phyloP scores from a whole-genome alignment of 148 eudicot species.

The Rhododendron kiyosumense region DNA sequence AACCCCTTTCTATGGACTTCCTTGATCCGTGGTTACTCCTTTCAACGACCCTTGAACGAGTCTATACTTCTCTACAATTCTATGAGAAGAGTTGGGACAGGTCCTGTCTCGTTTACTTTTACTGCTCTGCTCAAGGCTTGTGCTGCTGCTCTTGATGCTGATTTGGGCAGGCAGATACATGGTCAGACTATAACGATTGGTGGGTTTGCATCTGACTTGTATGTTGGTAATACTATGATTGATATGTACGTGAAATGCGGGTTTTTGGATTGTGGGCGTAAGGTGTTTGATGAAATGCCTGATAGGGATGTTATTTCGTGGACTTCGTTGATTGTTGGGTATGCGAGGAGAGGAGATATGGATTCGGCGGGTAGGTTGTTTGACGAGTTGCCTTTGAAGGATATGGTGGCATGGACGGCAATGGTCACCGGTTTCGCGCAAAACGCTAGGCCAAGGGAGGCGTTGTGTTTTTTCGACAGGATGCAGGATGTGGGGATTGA shows the following conservation, averaged over 20 bases:
- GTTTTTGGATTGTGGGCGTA: constrained; percentile 33
- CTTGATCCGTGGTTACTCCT: constrained; percentile 40
- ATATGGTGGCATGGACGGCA: constrained; percentile 42
- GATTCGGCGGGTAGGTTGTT: constrained; percentile 40
- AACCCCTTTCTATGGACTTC: constrained; percentile 51
- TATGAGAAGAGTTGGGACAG: constrained; percentile 34
- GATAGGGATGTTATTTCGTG: constrained; percentile 38
- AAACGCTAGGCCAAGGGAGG: constrained; percentile 47
- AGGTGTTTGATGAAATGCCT: constrained; percentile 60
- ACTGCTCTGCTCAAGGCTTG: constrained; percentile 42
- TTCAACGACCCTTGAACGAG: constrained; percentile 20
- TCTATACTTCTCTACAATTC: constrained; percentile 19
- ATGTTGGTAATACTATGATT: constrained; percentile 39
- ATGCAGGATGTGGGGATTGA: constrained; percentile 36
- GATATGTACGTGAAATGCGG: constrained; percentile 48
- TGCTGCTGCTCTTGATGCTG: constrained; percentile 15
- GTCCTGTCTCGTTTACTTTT: constrained; percentile 40
- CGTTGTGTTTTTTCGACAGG: constrained; percentile 36
- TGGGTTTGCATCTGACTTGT: constrained; percentile 43
- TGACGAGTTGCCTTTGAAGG: constrained; percentile 40
- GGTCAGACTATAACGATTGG: constrained; percentile 35
- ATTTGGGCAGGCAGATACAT: constrained; percentile 44
- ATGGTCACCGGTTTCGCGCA: constrained; percentile 44
- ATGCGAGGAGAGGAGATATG: constrained; percentile 39
- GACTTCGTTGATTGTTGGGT: constrained; percentile 44